Conservation (phyloP, 2,329 filamentous ascomycete genomes). For the Thermochaetoides dissita region DNA sequence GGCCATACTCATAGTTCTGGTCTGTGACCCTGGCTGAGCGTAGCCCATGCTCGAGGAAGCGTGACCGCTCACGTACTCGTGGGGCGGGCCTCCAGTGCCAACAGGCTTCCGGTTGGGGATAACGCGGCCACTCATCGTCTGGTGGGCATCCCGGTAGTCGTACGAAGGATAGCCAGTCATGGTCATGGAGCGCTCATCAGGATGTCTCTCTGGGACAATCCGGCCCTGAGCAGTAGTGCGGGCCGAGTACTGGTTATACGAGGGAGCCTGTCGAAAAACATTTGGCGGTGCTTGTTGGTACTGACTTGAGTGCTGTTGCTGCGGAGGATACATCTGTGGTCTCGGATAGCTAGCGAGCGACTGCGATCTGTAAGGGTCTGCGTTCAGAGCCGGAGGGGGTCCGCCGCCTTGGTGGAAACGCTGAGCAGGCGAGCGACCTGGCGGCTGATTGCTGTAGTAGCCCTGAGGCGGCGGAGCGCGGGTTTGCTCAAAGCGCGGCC, state of each 20-base stretch:
- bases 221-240: constrained; percentile 84
- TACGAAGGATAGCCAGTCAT: constrained; percentile 64
- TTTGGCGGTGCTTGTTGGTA: constrained; percentile 47
- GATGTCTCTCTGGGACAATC: constrained; percentile 73
- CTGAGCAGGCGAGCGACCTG: constrained; percentile 31
- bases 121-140: constrained; percentile 84
- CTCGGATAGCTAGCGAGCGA: constrained; percentile 69
- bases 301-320: constrained; percentile 42
- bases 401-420: constrained; percentile 49
- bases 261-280: constrained; percentile 61
- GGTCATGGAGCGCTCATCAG: constrained; percentile 85
- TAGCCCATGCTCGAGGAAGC: constrained; percentile 22
- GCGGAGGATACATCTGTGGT: constrained; percentile 55
- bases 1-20: constrained; percentile 47
- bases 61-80: constrained; percentile 5
- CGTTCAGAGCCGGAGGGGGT: constrained; percentile 59
- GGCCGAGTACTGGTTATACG: constrained; percentile 45
- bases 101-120: constrained; percentile 43
- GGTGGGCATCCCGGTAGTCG: constrained; percentile 63
- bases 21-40: constrained; percentile 34
- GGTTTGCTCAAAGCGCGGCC: constrained; percentile 18
- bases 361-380: constrained; percentile 80
- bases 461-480: constrained; percentile 34
- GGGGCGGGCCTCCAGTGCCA: neutral
- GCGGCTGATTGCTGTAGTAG: constrained; percentile 24